Base-by-base conservation (phyloP, 1,139 yeast genomes). In the Zygoascus sp. region DNA sequence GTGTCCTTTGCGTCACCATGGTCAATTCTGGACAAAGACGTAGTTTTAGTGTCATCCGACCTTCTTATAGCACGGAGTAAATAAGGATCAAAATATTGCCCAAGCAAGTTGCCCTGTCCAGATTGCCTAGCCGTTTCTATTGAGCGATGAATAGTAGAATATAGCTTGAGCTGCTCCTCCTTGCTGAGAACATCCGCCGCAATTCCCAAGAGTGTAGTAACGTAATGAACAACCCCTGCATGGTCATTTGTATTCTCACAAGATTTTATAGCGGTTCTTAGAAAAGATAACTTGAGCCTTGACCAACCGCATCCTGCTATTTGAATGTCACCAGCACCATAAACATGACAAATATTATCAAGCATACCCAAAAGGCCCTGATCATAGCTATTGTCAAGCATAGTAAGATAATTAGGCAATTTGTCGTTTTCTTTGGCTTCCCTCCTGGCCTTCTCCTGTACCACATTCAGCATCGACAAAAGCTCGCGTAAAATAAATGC, bases 1-100 rank as follows among this genome's bases (percentile, higher is more conserved):
- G 42, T 36, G 8, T 42, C 37, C 2, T 40, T 34, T 15, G 40
- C 19, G 13, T 44, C 21, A n/a, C 32, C 41, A n/a, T 19, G 17
- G 15, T 34, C 43, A 28, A 4, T 27, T 28, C 9, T 47, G 15
- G 23, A 27, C 38, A 22, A 27, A 7, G 48, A 40, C 3, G 39
- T 16, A 22, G 25, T 23, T 16, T 32, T 35, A 2, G 46, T 19
- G n/a, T 38, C 45, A 23, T 38, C 45, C 2, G 62, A 69, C 41
- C 67, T 65, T 10, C 50, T 42, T 5, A 81, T 70, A 37, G 72
- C 75, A 49, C 92, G 70, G 0, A 87, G 69, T 9, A 87, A 52
- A 53, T 73, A 79, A 0, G 85, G 83, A 61, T 87, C 96, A 84
- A 90, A 84, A 57, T 85, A 85, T 1, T 56, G 65, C 13, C 63